Evolutionary conservation across 179 eudicot species (phyloP), one percentile per base, ranked within the genome.

Genomic region (Spergularia azorica): DNA sequence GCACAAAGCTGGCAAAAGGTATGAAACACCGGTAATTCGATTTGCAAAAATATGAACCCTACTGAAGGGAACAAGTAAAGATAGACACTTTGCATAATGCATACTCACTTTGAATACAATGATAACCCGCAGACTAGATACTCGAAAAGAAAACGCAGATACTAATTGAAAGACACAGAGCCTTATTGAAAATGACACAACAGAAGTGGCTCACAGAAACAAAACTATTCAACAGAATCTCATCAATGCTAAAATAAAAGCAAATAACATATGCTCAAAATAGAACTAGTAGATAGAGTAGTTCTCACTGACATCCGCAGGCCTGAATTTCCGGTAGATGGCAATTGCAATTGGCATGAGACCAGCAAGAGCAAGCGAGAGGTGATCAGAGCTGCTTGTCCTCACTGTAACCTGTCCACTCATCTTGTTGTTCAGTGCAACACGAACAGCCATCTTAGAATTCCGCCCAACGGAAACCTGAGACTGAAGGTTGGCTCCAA

Each of bases 321-420:
- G 91, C 86, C 78, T 85, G 72, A 95, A 59, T 73, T 80, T 91
- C 85, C 76, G 87, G 86, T 91, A 95, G 55, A 94, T 83, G 54
- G 92, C 79, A 39, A 89, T 43, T 16, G 77, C 92, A 46, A 92
- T 83, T 1, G 99, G 98, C 46, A 96, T 36, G 57, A 96, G 82
- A 20, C 91, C 94, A 8, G 90, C 88, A 38, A 91, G 90, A 2
- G 97, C 97, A 9, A 93, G 84, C 46, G 87, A 78, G 15, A 90
- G 85, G 83, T 89, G 89, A 57, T 96, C 99, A 8, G 99, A 93
- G 77, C 92, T 93, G 90, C 98, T 96, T 14, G 96, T 96, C 85
- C 86, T 87, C 79, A 90, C 91, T 3, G 91, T 88, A 50, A 96
- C 79, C 91, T 94, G 94, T 41, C 99, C 99, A 73, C 90, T 93